Conservation (phyloP, 176 grass and related monocot species). For the Juncus inflexus region DNA sequence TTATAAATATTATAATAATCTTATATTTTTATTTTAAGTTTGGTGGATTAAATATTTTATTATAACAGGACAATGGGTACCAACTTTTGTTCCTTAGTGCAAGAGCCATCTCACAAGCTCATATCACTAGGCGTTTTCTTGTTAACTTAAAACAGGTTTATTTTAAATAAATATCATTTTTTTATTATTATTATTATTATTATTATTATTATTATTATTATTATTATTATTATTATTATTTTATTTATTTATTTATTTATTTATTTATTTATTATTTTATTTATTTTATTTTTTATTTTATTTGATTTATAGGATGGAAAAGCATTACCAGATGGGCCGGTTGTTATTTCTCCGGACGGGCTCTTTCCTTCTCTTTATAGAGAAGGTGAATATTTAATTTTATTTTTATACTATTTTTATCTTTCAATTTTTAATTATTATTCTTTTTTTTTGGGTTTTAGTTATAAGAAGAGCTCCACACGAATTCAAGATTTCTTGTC, state of each 20-base stretch:
- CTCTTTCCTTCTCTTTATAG: slow-evolving; percentile 95
- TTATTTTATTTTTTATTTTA: not conserved
- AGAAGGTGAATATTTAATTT: slow-evolving; percentile 63
- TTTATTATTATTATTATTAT: slow-evolving; percentile 1
- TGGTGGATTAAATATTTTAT: slow-evolving; percentile 6
- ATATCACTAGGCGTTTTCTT: slow-evolving; percentile 84
- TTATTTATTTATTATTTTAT: slow-evolving; percentile 6
- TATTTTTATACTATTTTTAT: not conserved
- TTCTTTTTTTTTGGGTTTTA: slow-evolving; percentile 41
- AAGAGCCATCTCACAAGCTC: slow-evolving; percentile 90
- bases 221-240: too few species aligned
- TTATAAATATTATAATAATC: not conserved
- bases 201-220: too few species aligned
- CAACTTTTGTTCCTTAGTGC: slow-evolving; percentile 92
- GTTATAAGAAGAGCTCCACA: slow-evolving; percentile 99
- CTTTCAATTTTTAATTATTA: slow-evolving; percentile 23
- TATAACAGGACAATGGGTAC: slow-evolving; percentile 87
- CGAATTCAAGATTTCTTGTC: slow-evolving; percentile 98
- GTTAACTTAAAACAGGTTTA: slow-evolving; percentile 89
- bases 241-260: too few species aligned
- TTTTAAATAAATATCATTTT: not conserved
- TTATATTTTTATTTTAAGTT: slow-evolving; percentile 9
- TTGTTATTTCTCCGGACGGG: slow-evolving; percentile 97
- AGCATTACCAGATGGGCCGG: slow-evolving; percentile 84
- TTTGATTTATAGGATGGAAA: slow-evolving; percentile 79